Evolutionary conservation across 2,329 filamentous ascomycete genomes (phyloP), one percentile per base, ranked within the genome.

Genomic region (Boeremia lycopersici): DNA sequence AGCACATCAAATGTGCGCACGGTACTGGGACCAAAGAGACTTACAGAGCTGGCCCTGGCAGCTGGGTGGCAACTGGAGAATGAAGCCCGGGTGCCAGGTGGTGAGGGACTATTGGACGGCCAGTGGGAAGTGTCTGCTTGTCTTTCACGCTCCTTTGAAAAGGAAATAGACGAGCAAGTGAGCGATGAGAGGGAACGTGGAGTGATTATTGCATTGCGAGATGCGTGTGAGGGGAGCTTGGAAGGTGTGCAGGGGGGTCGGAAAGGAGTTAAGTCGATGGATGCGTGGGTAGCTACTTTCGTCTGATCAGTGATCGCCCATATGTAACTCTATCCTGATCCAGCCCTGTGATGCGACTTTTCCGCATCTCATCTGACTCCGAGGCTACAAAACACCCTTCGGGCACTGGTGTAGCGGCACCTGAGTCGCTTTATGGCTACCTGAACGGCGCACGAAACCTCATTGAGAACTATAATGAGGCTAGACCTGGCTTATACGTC

Each of bases 1-100:
- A 79, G 76, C 48, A 54, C 47, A 0, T 76, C 74, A 8, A 85
- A 86, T 62, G 75, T 86, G 10, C 76, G 79, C 44, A 80, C 75
- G 8, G 70, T 78, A 6, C 52, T 84, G 12, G 73, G 74, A 7
- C 82, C 81, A 12, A 59, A 56, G 11, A 70, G 65, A 15, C 77
- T 85, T 30, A 74, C 62, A 6, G 61, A 66, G 3, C 60, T 77
- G 4, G 78, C 76, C 2, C 9, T 53, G 19, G 64, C 51, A 11
- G 73, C 65, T 1, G 77, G 77, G 2, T 82, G 76, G 76, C 49
- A 54, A 9, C 41, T 79, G 5, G 69, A 70, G 19, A 67, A 57
- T 5, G 76, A 82, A 52, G 63, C 40, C 1, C 57, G 61, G n/a
- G 63, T 82, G 19, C 65, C 76, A 10, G 67, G 73, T n/a, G 68